Evolutionary conservation across 345 rosid species (phyloP).

Genomic region (Eutrema heterophyllum): DNA sequence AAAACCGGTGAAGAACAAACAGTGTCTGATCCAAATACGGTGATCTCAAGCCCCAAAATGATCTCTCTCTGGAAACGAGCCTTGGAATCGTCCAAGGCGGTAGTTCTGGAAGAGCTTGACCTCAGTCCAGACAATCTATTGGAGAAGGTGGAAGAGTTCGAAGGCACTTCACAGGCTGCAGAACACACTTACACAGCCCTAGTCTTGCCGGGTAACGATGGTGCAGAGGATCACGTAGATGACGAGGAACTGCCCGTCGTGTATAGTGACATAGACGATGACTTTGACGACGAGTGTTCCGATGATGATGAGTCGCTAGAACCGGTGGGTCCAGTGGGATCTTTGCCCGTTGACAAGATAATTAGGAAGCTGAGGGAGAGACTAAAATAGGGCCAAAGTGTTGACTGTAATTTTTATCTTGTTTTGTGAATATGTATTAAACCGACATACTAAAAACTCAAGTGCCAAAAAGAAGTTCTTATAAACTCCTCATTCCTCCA

Average conservation of each 20-base stretch:
- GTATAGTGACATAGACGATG: slow-evolving; percentile 33
- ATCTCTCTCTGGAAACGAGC: slow-evolving; percentile 68
- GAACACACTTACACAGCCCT: slow-evolving; percentile 77
- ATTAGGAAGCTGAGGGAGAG: slow-evolving; percentile 38
- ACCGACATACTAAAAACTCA: slow-evolving; percentile 1
- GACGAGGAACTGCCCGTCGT: slow-evolving; percentile 28
- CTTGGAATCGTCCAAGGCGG: slow-evolving; percentile 60
- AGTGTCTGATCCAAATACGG: slow-evolving; percentile 20
- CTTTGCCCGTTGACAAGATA: slow-evolving; percentile 61
- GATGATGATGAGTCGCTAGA: slow-evolving; percentile 44
- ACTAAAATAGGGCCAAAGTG: slow-evolving; percentile 9
- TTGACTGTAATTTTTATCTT: background rate
- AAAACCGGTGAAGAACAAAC: slow-evolving; percentile 1
- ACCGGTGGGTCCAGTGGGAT: slow-evolving; percentile 39
- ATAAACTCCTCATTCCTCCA: background rate
- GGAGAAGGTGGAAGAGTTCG: slow-evolving; percentile 73
- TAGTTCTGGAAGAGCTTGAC: slow-evolving; percentile 48
- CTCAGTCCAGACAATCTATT: slow-evolving; percentile 64
- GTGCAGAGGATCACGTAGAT: slow-evolving; percentile 28
- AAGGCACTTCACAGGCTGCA: slow-evolving; percentile 51
- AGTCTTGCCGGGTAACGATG: slow-evolving; percentile 35
- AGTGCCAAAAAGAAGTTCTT: background rate
- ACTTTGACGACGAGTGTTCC: slow-evolving; percentile 37
- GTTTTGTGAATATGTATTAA: no score
- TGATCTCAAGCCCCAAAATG: slow-evolving; percentile 76